Percentiles rank a stretch among this genome's conserved stretches.
phyloP scores from a whole-genome alignment of 2,329 filamentous ascomycete genomes.

The Alternaria consortialis region DNA sequence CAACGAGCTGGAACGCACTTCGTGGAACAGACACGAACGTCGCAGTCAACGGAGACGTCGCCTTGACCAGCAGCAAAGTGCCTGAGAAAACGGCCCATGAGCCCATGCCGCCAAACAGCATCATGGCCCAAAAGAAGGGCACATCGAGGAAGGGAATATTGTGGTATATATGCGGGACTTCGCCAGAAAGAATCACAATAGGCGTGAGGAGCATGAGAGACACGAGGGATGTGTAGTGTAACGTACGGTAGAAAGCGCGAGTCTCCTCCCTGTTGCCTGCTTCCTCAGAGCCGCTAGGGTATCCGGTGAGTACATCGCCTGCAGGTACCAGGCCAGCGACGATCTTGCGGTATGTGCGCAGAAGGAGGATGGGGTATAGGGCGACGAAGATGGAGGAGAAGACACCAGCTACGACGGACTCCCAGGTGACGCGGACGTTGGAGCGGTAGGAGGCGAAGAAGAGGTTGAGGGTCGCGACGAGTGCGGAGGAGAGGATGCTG shows the following conservation, averaged over 20 bases:
- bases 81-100: slow-evolving; percentile 59
- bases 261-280: slow-evolving; percentile 56
- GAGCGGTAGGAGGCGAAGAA: slow-evolving; percentile 59
- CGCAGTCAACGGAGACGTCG: slow-evolving; percentile 61
- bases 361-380: slow-evolving; percentile 61
- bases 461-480: slow-evolving; percentile 62
- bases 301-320: slow-evolving; percentile 55
- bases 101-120: slow-evolving; percentile 58
- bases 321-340: slow-evolving; percentile 56
- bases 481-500: slow-evolving; percentile 59
- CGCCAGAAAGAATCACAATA: slow-evolving; percentile 60
- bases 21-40: slow-evolving; percentile 61
- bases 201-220: slow-evolving; percentile 60
- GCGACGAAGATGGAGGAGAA: slow-evolving; percentile 63
- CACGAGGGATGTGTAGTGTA: slow-evolving; percentile 63
- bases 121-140: slow-evolving; percentile 65
- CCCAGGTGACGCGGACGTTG: slow-evolving; percentile 60
- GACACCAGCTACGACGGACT: slow-evolving; percentile 61
- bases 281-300: slow-evolving; percentile 44
- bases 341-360: slow-evolving; percentile 60
- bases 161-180: slow-evolving; percentile 58
- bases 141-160: slow-evolving; percentile 66
- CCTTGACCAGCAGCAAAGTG: slow-evolving; percentile 60
- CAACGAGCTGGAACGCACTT: slow-evolving; percentile 59
- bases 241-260: slow-evolving; percentile 60